phyloP scores from a whole-genome alignment of 2,329 filamentous ascomycete genomes.

The Cytospora mali region DNA sequence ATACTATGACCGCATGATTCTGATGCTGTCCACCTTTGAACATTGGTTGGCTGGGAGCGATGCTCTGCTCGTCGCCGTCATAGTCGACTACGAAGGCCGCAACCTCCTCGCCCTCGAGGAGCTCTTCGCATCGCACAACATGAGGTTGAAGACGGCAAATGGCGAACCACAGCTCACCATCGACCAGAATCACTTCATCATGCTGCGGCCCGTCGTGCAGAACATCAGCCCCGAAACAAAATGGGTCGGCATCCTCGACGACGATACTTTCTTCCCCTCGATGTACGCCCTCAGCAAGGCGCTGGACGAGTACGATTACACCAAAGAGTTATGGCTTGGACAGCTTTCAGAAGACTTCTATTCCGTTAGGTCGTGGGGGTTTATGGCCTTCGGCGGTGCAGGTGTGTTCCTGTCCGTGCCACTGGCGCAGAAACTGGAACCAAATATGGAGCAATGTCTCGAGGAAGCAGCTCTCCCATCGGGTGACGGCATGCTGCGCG shows the following conservation, averaged over 20 bases:
- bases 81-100: slow-evolving; percentile 44
- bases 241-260: slow-evolving; percentile 62
- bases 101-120: slow-evolving; percentile 36
- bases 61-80: slow-evolving; percentile 54
- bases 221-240: slow-evolving; percentile 47
- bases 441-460: slow-evolving; percentile 53
- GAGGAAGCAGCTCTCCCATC: slow-evolving; percentile 35
- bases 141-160: slow-evolving; percentile 32
- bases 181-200: slow-evolving; percentile 60
- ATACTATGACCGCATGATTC: slow-evolving; percentile 50
- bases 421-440: slow-evolving; percentile 50
- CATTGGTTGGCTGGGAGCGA: slow-evolving; percentile 58
- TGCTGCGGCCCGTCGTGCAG: slow-evolving; percentile 53
- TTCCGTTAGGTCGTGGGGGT: slow-evolving; percentile 53
- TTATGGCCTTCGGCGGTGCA: slow-evolving; percentile 64
- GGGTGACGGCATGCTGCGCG: slow-evolving; percentile 59
- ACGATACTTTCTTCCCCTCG: slow-evolving; percentile 65
- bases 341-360: slow-evolving; percentile 59
- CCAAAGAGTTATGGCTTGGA: slow-evolving; percentile 55
- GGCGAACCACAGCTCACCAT: slow-evolving; percentile 42
- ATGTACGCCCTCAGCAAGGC: slow-evolving; percentile 52
- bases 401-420: slow-evolving; percentile 61
- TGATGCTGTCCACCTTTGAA: slow-evolving; percentile 53
- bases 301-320: slow-evolving; percentile 52
- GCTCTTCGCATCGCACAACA: slow-evolving; percentile 37